Percentiles rank a stretch among this genome's conserved stretches.
These are phyloP conservation scores for Pseudocercospora pini-densiflorae DNA, from an alignment of 2,329 filamentous ascomycete species.

Conservation along the genomic window DNA sequence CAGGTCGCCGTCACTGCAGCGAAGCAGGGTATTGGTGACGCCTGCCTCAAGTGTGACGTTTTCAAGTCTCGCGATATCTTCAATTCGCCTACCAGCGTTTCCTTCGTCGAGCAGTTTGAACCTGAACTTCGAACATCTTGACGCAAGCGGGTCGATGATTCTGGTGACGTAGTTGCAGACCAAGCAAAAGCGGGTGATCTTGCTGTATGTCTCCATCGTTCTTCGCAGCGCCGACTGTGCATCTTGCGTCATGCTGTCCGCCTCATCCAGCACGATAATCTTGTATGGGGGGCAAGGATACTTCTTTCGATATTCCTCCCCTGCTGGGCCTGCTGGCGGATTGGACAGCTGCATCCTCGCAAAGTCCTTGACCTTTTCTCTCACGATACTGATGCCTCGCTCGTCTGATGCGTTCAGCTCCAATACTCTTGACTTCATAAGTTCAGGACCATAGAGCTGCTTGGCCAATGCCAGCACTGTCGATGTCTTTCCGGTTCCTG, in stretches of 20 bases:
- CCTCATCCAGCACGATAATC: constrained; percentile 97
- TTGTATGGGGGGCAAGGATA: constrained; percentile 98
- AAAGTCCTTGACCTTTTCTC: constrained; percentile 98
- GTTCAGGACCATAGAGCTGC: constrained; percentile 93
- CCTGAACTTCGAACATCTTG: constrained; percentile 92
- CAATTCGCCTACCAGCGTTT: constrained; percentile 78
- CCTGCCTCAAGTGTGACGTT: constrained; percentile 76
- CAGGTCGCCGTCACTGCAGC: constrained; percentile 90
- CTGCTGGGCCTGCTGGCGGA: constrained; percentile 68
- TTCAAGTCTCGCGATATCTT: constrained; percentile 81
- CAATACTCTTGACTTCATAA: constrained; percentile 92
- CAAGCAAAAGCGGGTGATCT: constrained; percentile 95
- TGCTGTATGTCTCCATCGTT: constrained; percentile 98
- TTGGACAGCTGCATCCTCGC: constrained; percentile 93
- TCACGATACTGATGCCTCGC: constrained; percentile 94
- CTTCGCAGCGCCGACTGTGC: constrained; percentile 89
- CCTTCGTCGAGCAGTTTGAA: constrained; percentile 94
- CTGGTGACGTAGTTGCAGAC: constrained; percentile 99
- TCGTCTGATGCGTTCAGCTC: constrained; percentile 99
- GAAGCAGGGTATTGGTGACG: constrained; percentile 81
- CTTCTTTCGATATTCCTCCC: constrained; percentile 59
- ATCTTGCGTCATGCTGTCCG: constrained; percentile 98
- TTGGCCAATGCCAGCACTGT: constrained; percentile 97
- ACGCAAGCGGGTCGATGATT: constrained; percentile 95
- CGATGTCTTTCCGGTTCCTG: constrained; percentile 96